Evolutionary conservation across 371 early-diverging fungal genomes (phyloP).

Genomic region (Syncephalastrum contaminatum): DNA sequence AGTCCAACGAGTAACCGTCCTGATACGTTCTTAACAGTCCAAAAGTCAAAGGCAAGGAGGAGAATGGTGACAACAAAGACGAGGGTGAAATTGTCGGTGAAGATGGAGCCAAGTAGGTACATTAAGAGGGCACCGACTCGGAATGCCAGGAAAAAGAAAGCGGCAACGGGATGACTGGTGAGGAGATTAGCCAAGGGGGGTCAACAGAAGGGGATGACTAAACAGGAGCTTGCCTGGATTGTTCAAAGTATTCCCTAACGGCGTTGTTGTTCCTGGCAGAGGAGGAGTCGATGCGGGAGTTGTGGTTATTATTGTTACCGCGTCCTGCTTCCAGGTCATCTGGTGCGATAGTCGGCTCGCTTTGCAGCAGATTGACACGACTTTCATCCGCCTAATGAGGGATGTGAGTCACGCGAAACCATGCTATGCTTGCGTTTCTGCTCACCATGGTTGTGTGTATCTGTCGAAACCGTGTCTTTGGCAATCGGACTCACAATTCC

Average conservation of each 20-base stretch:
- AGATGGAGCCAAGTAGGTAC: conserved; percentile 78
- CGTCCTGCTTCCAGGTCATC: conserved; percentile 27
- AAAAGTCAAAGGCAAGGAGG: conserved; percentile 94
- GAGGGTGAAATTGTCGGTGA: conserved; percentile 85
- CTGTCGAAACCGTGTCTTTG: too few species aligned
- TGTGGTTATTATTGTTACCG: not conserved
- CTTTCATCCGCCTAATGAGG: conserved; percentile 25
- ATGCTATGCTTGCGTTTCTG: too few species aligned
- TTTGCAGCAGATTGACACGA: conserved; percentile 19
- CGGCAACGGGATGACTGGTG: conserved; percentile 87
- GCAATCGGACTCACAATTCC: too few species aligned
- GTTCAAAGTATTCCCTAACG: conserved; percentile 44
- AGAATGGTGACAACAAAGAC: conserved; percentile 90
- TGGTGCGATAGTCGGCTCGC: conserved; percentile 16
- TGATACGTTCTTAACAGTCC: conserved; percentile 98
- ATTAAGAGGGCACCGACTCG: conserved; percentile 75
- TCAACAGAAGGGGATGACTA: not conserved
- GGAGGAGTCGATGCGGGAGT: not conserved
- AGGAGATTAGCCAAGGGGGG: not conserved
- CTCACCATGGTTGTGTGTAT: too few species aligned
- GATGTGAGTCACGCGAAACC: too few species aligned
- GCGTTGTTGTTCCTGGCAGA: conserved; percentile 12
- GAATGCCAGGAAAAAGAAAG: conserved; percentile 89
- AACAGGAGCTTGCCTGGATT: conserved; percentile 32
- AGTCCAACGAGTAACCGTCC: conserved; percentile 94